Base-by-base conservation (phyloP, 2,329 filamentous ascomycete species). In the Xylariaceae sp. region DNA sequence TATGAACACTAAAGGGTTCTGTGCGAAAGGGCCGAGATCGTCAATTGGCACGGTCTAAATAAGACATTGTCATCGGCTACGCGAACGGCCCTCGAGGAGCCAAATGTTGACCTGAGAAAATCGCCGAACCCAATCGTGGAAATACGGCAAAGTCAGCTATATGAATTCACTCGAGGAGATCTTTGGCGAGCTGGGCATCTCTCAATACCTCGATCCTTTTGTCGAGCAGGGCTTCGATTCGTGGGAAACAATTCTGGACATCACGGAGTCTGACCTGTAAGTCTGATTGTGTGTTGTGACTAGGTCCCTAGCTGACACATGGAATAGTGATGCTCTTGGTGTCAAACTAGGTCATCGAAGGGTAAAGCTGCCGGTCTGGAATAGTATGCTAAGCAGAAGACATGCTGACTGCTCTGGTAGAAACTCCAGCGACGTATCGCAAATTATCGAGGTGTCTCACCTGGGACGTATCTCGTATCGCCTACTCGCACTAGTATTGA, bases 361-460 rank as follows among this genome's bases (percentile, higher is more conserved):
- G 75, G 89, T 91, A 84, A 68, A 86, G 68, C 40, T 16, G 14
- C 41, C 20, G 2, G 12, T 43, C 14, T n/a, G n/a, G n/a, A 44
- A 19, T 5, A 20, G 19, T 26, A n/a, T 3, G 3, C 32, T 12
- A 37, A 37, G 12, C 32, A 10, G 32, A 37, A 37, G 32, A 37
- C 14, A 52, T 56, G 20, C 50, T 55, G 21, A 62, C 54, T 44
- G 40, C 14, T 7, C 43, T 29, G 40, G 44, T 62, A 91, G 88
- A 91, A 91, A 81, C 79, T 95, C n/a, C 90, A 95, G 75, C 81
- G 90, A 59, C 88, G 88, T 48, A 93, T 95, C 68, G 89, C 89
- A 57, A 89, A 91, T 65, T 85, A 84, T 19, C 80, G 89, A 70
- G 87, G 89, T 19, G 73, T 88, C 53, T 79, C 82, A 16, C 79